Evolutionary conservation across 345 rosid species (phyloP), one percentile per base, ranked within the genome.

Genomic region (Moringa oleifera): DNA sequence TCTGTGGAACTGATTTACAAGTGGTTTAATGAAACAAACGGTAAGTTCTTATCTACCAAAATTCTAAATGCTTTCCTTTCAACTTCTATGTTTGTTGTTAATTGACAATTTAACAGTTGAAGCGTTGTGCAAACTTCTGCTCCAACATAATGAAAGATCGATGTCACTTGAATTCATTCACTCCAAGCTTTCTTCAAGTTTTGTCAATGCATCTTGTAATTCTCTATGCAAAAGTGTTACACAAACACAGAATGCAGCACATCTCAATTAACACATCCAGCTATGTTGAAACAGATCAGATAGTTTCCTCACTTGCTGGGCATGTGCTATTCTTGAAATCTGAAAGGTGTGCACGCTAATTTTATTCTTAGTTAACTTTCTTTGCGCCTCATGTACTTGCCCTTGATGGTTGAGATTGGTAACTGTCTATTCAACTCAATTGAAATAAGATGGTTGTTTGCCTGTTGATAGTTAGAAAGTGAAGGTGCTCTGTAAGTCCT

Each of bases 131-230:
- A 73, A 80, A 59, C 84, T 93, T 71, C 72, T 90, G 76, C 62
- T 65, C 61, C 89, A 90, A 77, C 88, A 82, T 64, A 55, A 57
- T 57, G 77, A 80, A 69, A 82, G 95, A 18, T 76, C 90, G 68
- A 82, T 59, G 49, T 86, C 97, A 47, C 76, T 90, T 31, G 86
- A 90, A 73, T 77, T 90, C 61, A 59, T 71, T 67, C 94, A 90
- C 81, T 88, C 96, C 82, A 82, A 76, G 73, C 77, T 93, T 67
- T 81, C 86, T 54, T 69, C 88, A 64, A 75, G 68, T 59, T 81
- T 59, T 50, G 65, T 85, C 17, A 68, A 65, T 53, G 81, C 80
- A 67, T 74, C 86, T 57, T 86, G 80, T 72, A 37, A 70, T 24
- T 81, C 88, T 65, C 62, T 90, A 25, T 61, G 19, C 66, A 60